Base-by-base conservation (phyloP, 2,329 filamentous ascomycete genomes). In the Phaeosphaeriaceae sp. region DNA sequence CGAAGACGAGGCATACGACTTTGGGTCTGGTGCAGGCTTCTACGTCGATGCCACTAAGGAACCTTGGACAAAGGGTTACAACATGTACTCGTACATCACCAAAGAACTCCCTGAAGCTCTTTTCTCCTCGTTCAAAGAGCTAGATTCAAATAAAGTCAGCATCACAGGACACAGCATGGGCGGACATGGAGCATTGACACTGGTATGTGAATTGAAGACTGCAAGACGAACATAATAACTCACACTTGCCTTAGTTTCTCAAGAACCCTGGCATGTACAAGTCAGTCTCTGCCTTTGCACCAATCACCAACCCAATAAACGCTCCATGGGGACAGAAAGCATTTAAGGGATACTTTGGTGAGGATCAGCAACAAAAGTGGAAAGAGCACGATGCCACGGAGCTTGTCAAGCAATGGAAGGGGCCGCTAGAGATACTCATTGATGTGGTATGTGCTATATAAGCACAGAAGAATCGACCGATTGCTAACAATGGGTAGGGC, bases 141-240 rank as follows among this genome's bases (percentile, higher is more conserved):
- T 99, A 23, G 93, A 97, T 73, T 67, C 74, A 0, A 75, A 67
- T 21, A 82, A 87, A 33, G 86, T 97, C 46, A 88, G 87, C 74
- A 94, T 99, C 66, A 90, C 90, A 33, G 94, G 94, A 5, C 94
- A 99, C 78, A 92, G 87, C 65, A 99, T 99, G 94, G 94, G 94
- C 60, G 94, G 94, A 0, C 94, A 99, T 75, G 94, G 94, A 56
- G 94, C 94, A 36, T 79, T 99, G 63, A 96, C 92, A 37, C 77
- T 97, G 63, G 82, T 84, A 68, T 9, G 55, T 63, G 23, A 7
- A 6, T 36, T 18, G 30, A 23, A 13, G 23, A 7, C 26, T 17
- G 2, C 8, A n/a, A 41, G 4, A 15, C 29, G 4, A 26, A 11
- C 12, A 11, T 17, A 17, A 11, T 32, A 36, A 29, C 47, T 55